These are phyloP conservation scores for Populus hybrid DNA, from an alignment of 441 rosid genomes.

Conservation along the genomic window DNA sequence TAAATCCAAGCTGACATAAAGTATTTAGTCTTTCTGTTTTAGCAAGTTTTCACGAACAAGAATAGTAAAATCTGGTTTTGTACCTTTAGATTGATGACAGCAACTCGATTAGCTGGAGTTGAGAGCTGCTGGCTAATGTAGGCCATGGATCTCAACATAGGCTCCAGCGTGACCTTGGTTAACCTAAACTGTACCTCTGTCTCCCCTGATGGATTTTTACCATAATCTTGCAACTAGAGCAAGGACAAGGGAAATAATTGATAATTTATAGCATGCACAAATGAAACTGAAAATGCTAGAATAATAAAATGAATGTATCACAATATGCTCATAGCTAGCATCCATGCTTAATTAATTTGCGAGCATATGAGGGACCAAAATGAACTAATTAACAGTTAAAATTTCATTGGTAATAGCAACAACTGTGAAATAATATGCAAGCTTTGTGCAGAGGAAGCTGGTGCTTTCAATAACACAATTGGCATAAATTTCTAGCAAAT, in stretches of 20 bases:
- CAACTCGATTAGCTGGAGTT: too few relatives aligned
- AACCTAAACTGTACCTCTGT: conserved; percentile 62
- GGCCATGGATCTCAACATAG: conserved; percentile 67
- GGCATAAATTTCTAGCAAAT: too few relatives aligned
- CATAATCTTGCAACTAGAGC: conserved; percentile 54
- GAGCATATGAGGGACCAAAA: not conserved
- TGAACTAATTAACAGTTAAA: conserved; percentile 2
- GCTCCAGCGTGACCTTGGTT: conserved; percentile 58
- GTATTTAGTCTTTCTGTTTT: too few relatives aligned
- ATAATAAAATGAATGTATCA: not conserved
- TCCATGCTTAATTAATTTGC: conserved; percentile 4
- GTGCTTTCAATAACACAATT: too few relatives aligned
- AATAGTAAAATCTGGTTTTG: too few relatives aligned
- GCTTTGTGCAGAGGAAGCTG: conserved; percentile 1
- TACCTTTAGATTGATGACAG: too few relatives aligned
- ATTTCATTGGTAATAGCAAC: not conserved
- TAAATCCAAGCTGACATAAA: too few relatives aligned
- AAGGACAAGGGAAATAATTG: conserved; percentile 11
- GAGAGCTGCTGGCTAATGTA: conserved; percentile 38
- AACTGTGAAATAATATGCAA: not conserved
- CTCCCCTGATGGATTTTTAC: conserved; percentile 56
- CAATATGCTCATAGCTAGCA: not conserved
- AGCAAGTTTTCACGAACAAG: too few relatives aligned
- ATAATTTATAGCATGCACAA: not conserved
- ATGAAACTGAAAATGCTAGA: not conserved